Evolutionary conservation across 306 rosid genomes (phyloP).

Genomic region (Vachellia pachyceras): DNA sequence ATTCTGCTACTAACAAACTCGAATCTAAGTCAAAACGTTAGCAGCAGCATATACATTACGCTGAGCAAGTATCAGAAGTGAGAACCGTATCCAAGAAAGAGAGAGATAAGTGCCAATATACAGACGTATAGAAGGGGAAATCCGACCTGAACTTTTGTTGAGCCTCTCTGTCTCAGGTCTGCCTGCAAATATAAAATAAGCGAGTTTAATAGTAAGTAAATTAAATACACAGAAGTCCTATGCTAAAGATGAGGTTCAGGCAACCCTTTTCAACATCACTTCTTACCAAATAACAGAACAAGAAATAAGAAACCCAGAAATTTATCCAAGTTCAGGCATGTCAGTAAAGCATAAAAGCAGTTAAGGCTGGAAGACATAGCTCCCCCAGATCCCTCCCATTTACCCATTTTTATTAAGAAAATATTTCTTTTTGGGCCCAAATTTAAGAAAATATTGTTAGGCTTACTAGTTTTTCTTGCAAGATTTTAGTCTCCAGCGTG

Average conservation of each 20-base stretch:
- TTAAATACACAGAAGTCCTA: slow-evolving; percentile 13
- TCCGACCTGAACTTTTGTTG: slow-evolving; percentile 66
- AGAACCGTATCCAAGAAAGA: slow-evolving; percentile 67
- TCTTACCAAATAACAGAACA: neutral
- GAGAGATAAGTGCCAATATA: slow-evolving; percentile 74
- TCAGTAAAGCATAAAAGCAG: neutral
- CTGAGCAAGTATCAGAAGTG: slow-evolving; percentile 51
- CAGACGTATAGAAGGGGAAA: slow-evolving; percentile 82
- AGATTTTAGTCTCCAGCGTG: slow-evolving; percentile 56
- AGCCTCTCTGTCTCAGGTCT: slow-evolving; percentile 55
- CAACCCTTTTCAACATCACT: neutral
- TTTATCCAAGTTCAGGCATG: slow-evolving; percentile 18
- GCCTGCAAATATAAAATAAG: slow-evolving; percentile 54
- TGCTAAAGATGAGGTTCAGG: neutral
- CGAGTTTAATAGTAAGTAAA: slow-evolving; percentile 27
- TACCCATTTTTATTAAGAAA: neutral
- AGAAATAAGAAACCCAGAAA: slow-evolving; percentile 2
- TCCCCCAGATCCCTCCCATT: neutral
- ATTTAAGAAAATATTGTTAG: slow-evolving; percentile 2
- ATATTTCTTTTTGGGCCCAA: neutral
- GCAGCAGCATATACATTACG: slow-evolving; percentile 33
- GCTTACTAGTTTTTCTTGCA: slow-evolving; percentile 71
- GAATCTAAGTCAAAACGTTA: slow-evolving; percentile 36
- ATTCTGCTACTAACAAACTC: slow-evolving; percentile 40
- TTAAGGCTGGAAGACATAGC: neutral